Evolutionary conservation across 2,329 filamentous ascomycete genomes (phyloP).

Genomic region (Talaromyces sp.): DNA sequence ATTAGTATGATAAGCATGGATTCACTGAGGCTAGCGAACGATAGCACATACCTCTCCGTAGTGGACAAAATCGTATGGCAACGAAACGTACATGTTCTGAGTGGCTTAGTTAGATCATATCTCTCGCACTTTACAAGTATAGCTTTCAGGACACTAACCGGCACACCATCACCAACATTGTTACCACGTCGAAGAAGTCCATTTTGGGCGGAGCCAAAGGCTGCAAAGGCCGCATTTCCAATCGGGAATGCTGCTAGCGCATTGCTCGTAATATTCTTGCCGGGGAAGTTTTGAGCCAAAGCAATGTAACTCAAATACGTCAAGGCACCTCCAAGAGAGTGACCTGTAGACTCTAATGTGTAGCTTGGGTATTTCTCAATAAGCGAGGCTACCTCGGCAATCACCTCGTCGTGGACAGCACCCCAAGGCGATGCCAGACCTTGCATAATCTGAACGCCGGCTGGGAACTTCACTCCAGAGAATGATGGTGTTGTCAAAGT

Average conservation of each 20-base stretch:
- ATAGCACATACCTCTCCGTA: not conserved
- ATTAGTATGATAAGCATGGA: not conserved
- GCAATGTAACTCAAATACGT: constrained; percentile 34
- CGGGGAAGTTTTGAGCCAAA: constrained; percentile 31
- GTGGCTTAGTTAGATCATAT: too few relatives aligned
- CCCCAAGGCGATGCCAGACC: not conserved
- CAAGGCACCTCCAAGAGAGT: constrained; percentile 32
- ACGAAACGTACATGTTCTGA: not conserved
- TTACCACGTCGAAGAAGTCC: not conserved
- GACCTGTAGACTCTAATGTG: constrained; percentile 10
- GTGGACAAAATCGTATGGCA: not conserved
- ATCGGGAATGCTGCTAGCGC: constrained; percentile 34
- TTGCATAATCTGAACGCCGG: not conserved
- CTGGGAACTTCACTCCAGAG: not conserved
- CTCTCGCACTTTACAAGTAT: not conserved
- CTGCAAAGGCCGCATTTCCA: constrained; percentile 21
- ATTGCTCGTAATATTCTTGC: constrained; percentile 29
- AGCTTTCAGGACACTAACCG: not conserved
- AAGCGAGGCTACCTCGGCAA: not conserved
- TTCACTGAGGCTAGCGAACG: not conserved
- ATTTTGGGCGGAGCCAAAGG: not conserved
- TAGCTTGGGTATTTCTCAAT: not conserved
- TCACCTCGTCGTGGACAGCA: not conserved
- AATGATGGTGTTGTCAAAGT: not conserved
- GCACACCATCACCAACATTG: not conserved